Conservation (phyloP, 2,329 filamentous ascomycete genomes). For the Neonectria sp. region DNA sequence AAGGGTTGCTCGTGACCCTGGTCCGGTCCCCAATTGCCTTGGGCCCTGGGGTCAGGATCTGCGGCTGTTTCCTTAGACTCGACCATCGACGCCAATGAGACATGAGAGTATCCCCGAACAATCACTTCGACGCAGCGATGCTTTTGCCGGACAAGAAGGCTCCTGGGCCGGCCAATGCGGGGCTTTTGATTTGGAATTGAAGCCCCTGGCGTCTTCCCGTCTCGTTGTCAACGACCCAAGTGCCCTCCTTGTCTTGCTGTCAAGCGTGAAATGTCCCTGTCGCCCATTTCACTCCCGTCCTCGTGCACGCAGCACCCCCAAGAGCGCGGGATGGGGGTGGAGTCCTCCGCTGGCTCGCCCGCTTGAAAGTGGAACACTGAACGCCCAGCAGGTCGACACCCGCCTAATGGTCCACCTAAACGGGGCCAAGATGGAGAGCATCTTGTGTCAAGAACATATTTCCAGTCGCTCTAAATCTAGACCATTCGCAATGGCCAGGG, state of each 20-base stretch:
- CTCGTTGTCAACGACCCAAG: neutral
- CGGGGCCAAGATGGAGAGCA: conserved; percentile 18
- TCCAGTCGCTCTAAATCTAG: conserved; percentile 19
- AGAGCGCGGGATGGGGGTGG: conserved; percentile 24
- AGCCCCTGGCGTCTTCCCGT: neutral
- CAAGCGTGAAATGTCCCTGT: neutral
- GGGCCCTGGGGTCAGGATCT: conserved; percentile 21
- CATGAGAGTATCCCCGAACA: conserved; percentile 17
- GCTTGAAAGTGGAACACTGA: conserved; percentile 20
- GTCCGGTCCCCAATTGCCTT: conserved; percentile 16
- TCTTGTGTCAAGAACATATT: conserved; percentile 18
- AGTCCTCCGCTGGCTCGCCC: conserved; percentile 23
- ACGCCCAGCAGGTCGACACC: conserved; percentile 9
- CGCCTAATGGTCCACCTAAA: conserved; percentile 17
- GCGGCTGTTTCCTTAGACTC: conserved; percentile 10
- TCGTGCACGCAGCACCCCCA: conserved; percentile 4
- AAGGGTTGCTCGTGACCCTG: conserved; percentile 22
- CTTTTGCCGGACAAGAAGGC: neutral
- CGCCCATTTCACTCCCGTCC: neutral
- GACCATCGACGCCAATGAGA: conserved; percentile 20
- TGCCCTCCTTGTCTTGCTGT: neutral
- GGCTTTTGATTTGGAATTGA: neutral
- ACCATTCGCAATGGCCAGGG: conserved; percentile 20
- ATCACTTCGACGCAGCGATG: conserved; percentile 10
- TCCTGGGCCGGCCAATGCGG: neutral